phyloP scores from a whole-genome alignment of 306 rosid species.

The barrel medic (Medicago truncatula) region MtrunA17r5.0-ANR NC_053045.1:23115001-23115500 shows the following conservation, averaged over 20 bases:
- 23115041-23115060: constrained; percentile 61
- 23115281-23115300: not conserved
- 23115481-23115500: not conserved
- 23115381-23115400: not conserved
- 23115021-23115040: not conserved
- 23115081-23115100: constrained; percentile 75
- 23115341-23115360: no score
- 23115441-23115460: constrained; percentile 40
- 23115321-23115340: not conserved
- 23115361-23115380: no score
- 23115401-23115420: constrained; percentile 29
- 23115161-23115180: constrained; percentile 68
- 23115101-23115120: constrained; percentile 73
- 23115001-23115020: not conserved
- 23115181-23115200: constrained; percentile 50
- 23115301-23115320: not conserved
- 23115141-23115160: constrained; percentile 66
- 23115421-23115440: not conserved
- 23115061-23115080: constrained; percentile 99
- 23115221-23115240: not conserved
- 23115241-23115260: not conserved
- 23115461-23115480: not conserved
- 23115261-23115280: not conserved
- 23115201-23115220: not conserved
- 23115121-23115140: constrained; percentile 90